A percentile compares a stretch with the other conserved stretches of the same genome.
Evolutionary conservation across 441 rosid species (phyloP).

Genomic region (Breynia disticha): DNA sequence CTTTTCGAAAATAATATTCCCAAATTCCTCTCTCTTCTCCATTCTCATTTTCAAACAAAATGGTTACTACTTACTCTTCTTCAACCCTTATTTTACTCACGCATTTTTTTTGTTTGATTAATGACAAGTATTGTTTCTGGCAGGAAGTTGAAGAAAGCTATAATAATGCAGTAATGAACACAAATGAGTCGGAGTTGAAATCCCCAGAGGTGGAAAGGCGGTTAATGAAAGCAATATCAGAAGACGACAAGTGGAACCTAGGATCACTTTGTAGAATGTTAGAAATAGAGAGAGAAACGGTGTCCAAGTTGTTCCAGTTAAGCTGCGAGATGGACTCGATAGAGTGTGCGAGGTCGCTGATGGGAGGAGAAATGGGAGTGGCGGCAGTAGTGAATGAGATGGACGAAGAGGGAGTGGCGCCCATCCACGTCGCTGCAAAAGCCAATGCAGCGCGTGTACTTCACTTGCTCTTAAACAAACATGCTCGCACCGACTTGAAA

Average conservation of each 20-base stretch:
- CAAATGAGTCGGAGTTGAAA: no score
- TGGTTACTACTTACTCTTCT: no score
- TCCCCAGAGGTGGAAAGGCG: constrained; percentile 14
- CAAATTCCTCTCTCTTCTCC: no score
- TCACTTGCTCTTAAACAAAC: constrained; percentile 54
- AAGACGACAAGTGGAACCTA: constrained; percentile 40
- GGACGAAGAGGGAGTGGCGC: constrained; percentile 33
- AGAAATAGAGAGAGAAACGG: constrained; percentile 18
- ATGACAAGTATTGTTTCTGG: no score
- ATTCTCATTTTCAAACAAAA: no score
- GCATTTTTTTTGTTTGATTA: no score
- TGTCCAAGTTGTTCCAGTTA: constrained; percentile 37
- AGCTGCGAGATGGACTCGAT: constrained; percentile 56
- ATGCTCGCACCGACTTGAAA: constrained; percentile 63
- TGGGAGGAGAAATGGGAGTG: constrained; percentile 49
- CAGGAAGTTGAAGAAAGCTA: no score
- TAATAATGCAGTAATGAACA: no score
- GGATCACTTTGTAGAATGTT: constrained; percentile 15
- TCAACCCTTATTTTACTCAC: no score
- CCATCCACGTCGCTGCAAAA: constrained; percentile 61
- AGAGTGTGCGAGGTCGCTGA: constrained; percentile 43
- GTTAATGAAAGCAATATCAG: constrained; percentile 29
- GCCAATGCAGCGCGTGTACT: constrained; percentile 50
- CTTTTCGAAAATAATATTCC: no score
- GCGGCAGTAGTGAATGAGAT: constrained; percentile 48